These are phyloP conservation scores for Candida sakaeoensis DNA, from an alignment of 805 yeast species.

Conservation along the genomic window DNA sequence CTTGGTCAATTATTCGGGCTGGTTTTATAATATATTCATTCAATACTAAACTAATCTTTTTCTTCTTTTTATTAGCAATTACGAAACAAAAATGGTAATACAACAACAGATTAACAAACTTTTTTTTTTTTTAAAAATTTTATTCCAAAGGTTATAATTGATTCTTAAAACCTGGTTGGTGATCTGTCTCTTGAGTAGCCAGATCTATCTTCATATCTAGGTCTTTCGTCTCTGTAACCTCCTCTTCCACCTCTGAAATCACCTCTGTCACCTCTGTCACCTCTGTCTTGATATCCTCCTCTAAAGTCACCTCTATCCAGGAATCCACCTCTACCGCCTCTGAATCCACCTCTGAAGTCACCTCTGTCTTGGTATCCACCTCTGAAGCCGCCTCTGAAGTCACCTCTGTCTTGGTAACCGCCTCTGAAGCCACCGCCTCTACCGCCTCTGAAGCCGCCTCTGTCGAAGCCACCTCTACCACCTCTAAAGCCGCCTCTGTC, in stretches of 20 bases:
- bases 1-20: too few species aligned
- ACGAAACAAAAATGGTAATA: too few species aligned
- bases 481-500: slow-evolving; percentile 33
- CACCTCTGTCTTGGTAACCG: slow-evolving; percentile 39
- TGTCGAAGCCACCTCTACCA: slow-evolving; percentile 25
- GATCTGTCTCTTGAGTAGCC: slow-evolving; percentile 55
- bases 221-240: slow-evolving; percentile 33
- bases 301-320: slow-evolving; percentile 28
- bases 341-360: slow-evolving; percentile 42
- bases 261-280: slow-evolving; percentile 23
- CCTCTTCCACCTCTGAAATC: slow-evolving; percentile 44
- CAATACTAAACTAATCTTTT: slow-evolving; percentile 4
- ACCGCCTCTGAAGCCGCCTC: slow-evolving; percentile 36
- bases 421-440: slow-evolving; percentile 34
- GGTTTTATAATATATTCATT: slow-evolving; percentile 4
- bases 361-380: slow-evolving; percentile 31
- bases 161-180: slow-evolving; percentile 71
- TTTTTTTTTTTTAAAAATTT: too few species aligned
- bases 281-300: slow-evolving; percentile 40
- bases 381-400: slow-evolving; percentile 39
- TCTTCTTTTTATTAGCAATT: background rate
- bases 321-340: slow-evolving; percentile 33
- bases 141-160: too few species aligned
- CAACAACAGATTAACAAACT: background rate
- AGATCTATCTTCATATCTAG: slow-evolving; percentile 43